Conservation (phyloP, 352 stramenopile species). For the Saprolegnia diclina region DNA sequence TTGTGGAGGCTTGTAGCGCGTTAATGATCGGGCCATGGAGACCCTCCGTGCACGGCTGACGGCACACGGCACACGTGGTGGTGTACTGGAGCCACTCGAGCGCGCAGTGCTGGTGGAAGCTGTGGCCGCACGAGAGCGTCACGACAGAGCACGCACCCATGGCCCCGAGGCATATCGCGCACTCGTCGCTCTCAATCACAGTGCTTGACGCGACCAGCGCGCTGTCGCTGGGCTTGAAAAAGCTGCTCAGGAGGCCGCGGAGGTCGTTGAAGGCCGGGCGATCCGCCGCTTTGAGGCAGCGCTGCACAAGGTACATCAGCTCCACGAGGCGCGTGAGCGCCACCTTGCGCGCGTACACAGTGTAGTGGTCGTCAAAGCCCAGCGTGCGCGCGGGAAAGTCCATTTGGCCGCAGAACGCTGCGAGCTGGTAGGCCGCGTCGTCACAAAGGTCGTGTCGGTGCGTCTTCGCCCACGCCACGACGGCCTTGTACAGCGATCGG, state of each 20-base stretch:
- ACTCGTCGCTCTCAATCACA: not conserved
- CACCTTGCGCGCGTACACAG: not conserved
- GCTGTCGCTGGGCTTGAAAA: not conserved
- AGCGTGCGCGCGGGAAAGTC: not conserved
- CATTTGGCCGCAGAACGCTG: not conserved
- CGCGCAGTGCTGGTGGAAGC: not conserved
- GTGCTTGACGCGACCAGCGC: not conserved
- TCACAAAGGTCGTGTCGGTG: not conserved
- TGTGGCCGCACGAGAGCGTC: not conserved
- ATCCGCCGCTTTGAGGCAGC: not conserved
- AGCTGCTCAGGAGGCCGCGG: not conserved
- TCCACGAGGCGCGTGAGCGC: not conserved
- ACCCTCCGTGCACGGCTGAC: not conserved
- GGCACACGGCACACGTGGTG: not conserved
- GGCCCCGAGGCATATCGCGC: not conserved
- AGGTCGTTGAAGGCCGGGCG: not conserved
- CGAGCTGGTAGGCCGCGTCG: not conserved
- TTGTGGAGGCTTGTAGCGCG: too few relatives aligned
- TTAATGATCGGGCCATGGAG: not conserved
- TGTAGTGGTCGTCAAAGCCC: conserved; percentile 13
- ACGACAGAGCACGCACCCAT: not conserved
- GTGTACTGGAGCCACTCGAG: not conserved
- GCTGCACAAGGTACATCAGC: not conserved
- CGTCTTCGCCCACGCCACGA: not conserved
- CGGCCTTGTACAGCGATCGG: not conserved